Percentiles rank a stretch among this genome's conserved stretches.
phyloP scores from a whole-genome alignment of 805 yeast genomes.

The Kazachstania viticola region DNA sequence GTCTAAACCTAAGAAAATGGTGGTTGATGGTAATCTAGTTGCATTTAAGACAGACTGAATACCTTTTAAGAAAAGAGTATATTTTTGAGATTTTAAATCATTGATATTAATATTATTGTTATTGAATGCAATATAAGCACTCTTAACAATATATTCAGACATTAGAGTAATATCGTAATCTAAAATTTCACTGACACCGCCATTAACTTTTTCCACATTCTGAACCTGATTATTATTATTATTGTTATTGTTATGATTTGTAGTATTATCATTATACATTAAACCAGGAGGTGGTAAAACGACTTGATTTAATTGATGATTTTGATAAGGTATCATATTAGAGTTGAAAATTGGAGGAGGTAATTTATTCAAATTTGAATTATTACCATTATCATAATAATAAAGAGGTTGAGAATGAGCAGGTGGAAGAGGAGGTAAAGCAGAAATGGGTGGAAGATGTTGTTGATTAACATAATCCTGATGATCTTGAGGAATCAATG shows the following conservation, averaged over 20 bases:
- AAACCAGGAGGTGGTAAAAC: constrained; percentile 17
- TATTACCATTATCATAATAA: constrained; percentile 1
- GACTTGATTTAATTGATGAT: neutral
- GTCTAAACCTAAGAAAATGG: constrained; percentile 69
- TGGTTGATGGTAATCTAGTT: constrained; percentile 76
- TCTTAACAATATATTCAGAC: constrained; percentile 71
- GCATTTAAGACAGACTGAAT: constrained; percentile 66
- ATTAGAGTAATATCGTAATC: constrained; percentile 72
- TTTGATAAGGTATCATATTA: neutral
- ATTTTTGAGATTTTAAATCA: constrained; percentile 1
- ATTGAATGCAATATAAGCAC: constrained; percentile 56
- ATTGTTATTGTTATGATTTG: neutral
- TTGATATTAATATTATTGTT: constrained; percentile 20
- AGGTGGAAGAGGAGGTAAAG: constrained; percentile 6
- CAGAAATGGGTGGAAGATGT: constrained; percentile 1
- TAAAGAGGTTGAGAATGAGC: too few species aligned
- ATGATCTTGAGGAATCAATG: too few species aligned
- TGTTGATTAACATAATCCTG: neutral
- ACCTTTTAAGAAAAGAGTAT: constrained; percentile 40
- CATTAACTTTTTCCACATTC: constrained; percentile 27
- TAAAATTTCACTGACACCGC: constrained; percentile 67
- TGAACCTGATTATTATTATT: constrained; percentile 4
- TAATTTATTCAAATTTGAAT: neutral
- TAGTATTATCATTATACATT: constrained; percentile 4
- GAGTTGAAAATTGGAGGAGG: neutral